Evolutionary conservation across 352 stramenopile species (phyloP), one percentile per base, ranked within the genome.

Genomic region (Globisporangium nodosum): DNA sequence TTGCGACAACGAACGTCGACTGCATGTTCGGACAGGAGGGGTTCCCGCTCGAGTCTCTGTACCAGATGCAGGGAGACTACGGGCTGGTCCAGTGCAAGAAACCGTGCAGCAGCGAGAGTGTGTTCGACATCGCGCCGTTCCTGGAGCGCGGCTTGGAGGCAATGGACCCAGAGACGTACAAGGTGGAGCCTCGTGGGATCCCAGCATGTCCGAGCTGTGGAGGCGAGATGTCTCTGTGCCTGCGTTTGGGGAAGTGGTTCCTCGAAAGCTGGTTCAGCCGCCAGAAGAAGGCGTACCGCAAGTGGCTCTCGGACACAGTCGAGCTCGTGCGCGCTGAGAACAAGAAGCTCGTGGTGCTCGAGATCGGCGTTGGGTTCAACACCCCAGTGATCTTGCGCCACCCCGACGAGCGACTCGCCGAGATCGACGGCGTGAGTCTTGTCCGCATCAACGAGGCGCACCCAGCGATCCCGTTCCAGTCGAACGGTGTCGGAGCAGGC

Each of bases 351-450:
- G 79, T 74, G 16, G 79, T 90, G 18, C 67, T 90, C 15, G 79
- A 92, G 52, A 59, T 92, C 39, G 82, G 82, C 20, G 78, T 72
- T 37, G 78, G 82, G 4, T 90, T 87, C 63, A 92, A 90, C 57
- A 92, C 82, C 0, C 82, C 79, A 0, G 75, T 64, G 2, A 77
- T 92, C 13, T 51, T 88, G 13, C 71, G 79, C 1, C 58, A 87
- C 16, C 79, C 79, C 1, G 73, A 87, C 42, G 79, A 92, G 50
- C 65, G 66, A 3, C 56, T 88, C 52, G 74, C 74, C 5, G 61
- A 64, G 9, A 54, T 61, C 3, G 56, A 80, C 13, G 70, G 70
- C n/a, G 77, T 84, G 20, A 60, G 61, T 18, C 68, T 92, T 48
- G 60, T 92, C 12, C 75, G 81, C 27, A 63, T 92, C 3, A 90